Percentiles rank a stretch among this genome's conserved stretches.
These are phyloP conservation scores for Backusella psychrophila DNA, from an alignment of 192 early-diverging fungal genomes.

Conservation along the genomic window DNA sequence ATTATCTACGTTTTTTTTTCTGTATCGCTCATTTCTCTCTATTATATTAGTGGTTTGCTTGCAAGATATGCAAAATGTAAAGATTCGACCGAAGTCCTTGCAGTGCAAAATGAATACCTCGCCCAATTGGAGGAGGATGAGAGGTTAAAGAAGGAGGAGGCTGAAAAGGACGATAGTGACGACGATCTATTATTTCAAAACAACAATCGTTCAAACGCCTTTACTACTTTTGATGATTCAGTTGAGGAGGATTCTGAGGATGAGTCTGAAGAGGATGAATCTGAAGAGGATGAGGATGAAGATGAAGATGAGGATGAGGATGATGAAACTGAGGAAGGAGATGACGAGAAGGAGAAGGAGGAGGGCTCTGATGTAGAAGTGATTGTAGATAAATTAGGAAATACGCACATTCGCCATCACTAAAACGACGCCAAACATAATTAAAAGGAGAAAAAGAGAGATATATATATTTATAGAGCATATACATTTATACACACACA, in stretches of 20 bases:
- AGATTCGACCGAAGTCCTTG: constrained; percentile 68
- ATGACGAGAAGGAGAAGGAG: constrained; percentile 15
- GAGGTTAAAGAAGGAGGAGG: constrained; percentile 36
- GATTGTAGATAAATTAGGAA: not conserved
- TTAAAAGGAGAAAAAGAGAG: not conserved
- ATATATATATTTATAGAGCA: not conserved
- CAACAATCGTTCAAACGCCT: constrained; percentile 46
- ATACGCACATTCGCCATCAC: not conserved
- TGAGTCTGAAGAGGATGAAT: constrained; percentile 21
- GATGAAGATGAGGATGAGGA: constrained; percentile 20
- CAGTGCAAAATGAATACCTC: constrained; percentile 80
- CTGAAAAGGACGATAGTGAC: constrained; percentile 17
- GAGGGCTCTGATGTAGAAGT: not conserved
- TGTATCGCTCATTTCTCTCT: too few relatives aligned
- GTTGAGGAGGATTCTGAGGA: constrained; percentile 10
- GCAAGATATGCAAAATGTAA: constrained; percentile 74
- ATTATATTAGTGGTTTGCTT: constrained; percentile 59
- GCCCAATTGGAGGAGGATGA: constrained; percentile 66
- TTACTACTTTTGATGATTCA: constrained; percentile 24
- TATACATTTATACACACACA: not conserved
- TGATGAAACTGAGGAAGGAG: constrained; percentile 11
- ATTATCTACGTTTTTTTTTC: too few relatives aligned
- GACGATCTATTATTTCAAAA: constrained; percentile 52
- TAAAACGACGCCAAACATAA: not conserved
- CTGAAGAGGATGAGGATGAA: not conserved